Evolutionary conservation across 306 rosid species (phyloP), one percentile per base, ranked within the genome.

Genomic region (Acacia confusa): DNA sequence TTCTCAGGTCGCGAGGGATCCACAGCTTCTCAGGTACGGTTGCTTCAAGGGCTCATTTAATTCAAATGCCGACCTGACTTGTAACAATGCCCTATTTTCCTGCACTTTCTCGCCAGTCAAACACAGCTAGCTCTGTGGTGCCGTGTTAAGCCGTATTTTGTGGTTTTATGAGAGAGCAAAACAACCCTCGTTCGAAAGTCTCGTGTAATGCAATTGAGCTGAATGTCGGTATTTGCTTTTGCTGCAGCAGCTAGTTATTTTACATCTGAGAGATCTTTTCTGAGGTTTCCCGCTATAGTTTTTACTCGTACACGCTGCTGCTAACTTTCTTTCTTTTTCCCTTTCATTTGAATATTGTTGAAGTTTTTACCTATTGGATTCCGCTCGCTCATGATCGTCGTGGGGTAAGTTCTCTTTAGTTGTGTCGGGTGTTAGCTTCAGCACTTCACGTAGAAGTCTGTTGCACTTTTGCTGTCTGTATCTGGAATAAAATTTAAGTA

Each of bases 1-100:
- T 41, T 81, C 25, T 72, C 79, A 52, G 34, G 84, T 78, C 84
- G 86, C 28, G 83, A 80, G 66, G 50, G 78, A 75, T 74, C 63
- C 40, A 50, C 72, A 36, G 60, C 75, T 76, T 70, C 78, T 44
- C 17, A 68, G 82, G 81, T 53, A 66, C 16, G 60, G 10, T 38
- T 38, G 9, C 63, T 38, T 64, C 72, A 24, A 19, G 15, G 22
- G 10, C 50, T 70, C 11, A 6, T 63, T 63, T 28, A 28, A 13
- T 28, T 63, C 40, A 5, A 28, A 63, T 63, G 69, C n/a, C 36
- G 6, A 22, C 9, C 17, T 17, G 60, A 76, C 41, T 61, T 43
- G 0, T n/a, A 22, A 6, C 4, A 76, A 61, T 74, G 71, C 41
- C 41, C 25, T 52, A n/a, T 24, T 68, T 40, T 14, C 40, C 48